phyloP scores from a whole-genome alignment of 495 filamentous ascomycete genomes.

The Aspergillus olivimuriae region DNA sequence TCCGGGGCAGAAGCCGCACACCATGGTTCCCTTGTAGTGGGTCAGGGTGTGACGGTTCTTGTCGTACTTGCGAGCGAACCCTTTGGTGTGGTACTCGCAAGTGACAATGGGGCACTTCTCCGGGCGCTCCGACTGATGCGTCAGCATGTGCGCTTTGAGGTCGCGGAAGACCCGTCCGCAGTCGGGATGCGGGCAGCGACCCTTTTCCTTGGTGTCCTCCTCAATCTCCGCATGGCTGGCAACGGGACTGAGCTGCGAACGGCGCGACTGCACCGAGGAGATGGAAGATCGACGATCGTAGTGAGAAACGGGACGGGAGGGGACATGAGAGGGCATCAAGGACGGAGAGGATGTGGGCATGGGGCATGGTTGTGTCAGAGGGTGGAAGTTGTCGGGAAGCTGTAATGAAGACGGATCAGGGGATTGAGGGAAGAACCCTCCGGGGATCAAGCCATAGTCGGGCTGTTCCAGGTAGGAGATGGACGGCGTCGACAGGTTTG shows the following conservation, averaged over 20 bases:
- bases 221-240: slow-evolving; percentile 49
- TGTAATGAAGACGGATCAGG: slow-evolving; percentile 28
- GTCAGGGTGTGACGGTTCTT: slow-evolving; percentile 98
- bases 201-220: slow-evolving; percentile 59
- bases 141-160: slow-evolving; percentile 91
- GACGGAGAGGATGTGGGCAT: slow-evolving; percentile 33
- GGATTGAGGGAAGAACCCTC: slow-evolving; percentile 27
- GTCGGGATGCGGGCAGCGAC: slow-evolving; percentile 74
- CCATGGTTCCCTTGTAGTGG: slow-evolving; percentile 99
- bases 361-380: slow-evolving; percentile 22
- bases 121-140: slow-evolving; percentile 86
- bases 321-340: slow-evolving; percentile 25
- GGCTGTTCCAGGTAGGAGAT: slow-evolving; percentile 31
- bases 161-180: slow-evolving; percentile 93
- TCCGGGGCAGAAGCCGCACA: slow-evolving; percentile 94
- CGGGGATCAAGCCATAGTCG: slow-evolving; percentile 19
- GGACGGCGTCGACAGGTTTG: slow-evolving; percentile 22
- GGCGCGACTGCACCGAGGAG: slow-evolving; percentile 49
- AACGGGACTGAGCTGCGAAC: slow-evolving; percentile 48
- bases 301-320: slow-evolving; percentile 32
- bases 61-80: slow-evolving; percentile 96
- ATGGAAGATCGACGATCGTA: slow-evolving; percentile 47
- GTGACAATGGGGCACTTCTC: slow-evolving; percentile 94
- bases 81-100: slow-evolving; percentile 93
- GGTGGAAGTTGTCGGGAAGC: slow-evolving; percentile 19